Percentiles rank a stretch among this genome's conserved stretches.
phyloP scores from a whole-genome alignment of 176 grass and related monocot genomes.

The Saccharum officinarum region DNA sequence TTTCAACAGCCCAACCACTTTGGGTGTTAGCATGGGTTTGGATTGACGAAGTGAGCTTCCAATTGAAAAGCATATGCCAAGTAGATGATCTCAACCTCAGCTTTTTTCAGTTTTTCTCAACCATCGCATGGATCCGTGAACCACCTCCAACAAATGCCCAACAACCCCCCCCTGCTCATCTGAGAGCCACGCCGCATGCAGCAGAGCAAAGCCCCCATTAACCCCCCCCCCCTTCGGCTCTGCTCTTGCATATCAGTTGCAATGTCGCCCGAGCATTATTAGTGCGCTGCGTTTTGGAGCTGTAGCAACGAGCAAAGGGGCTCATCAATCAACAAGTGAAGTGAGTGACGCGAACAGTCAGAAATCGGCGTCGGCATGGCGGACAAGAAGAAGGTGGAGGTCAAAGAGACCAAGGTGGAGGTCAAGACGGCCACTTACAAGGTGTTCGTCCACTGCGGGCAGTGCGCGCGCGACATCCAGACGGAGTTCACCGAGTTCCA shows the following conservation, averaged over 20 bases:
- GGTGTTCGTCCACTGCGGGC: constrained; percentile 70
- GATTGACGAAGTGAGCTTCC: constrained; percentile 29
- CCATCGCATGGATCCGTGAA: constrained; percentile 38
- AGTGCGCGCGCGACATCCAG: constrained; percentile 59
- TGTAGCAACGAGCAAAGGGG: neutral
- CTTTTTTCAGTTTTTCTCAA: constrained; percentile 22
- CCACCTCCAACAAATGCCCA: constrained; percentile 71
- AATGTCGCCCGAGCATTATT: neutral
- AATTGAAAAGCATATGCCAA: neutral
- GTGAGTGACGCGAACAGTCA: neutral
- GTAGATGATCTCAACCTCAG: neutral
- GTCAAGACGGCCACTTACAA: constrained; percentile 59
- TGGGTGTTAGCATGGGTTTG: neutral
- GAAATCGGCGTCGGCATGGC: neutral
- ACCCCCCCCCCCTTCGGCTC: too few relatives aligned
- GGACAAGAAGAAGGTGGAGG: constrained; percentile 2
- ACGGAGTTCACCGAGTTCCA: constrained; percentile 58
- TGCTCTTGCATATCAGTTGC: neutral
- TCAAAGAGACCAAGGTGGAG: constrained; percentile 44
- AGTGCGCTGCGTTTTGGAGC: neutral
- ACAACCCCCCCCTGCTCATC: constrained; percentile 23
- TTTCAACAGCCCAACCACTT: constrained; percentile 21
- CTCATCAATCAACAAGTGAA: neutral
- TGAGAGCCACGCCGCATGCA: neutral
- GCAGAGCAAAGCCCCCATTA: too few relatives aligned